Percentiles rank a stretch among this genome's conserved stretches.
Evolutionary conservation across 2,329 filamentous ascomycete species (phyloP).

Genomic region (Elsinoe batatas): DNA sequence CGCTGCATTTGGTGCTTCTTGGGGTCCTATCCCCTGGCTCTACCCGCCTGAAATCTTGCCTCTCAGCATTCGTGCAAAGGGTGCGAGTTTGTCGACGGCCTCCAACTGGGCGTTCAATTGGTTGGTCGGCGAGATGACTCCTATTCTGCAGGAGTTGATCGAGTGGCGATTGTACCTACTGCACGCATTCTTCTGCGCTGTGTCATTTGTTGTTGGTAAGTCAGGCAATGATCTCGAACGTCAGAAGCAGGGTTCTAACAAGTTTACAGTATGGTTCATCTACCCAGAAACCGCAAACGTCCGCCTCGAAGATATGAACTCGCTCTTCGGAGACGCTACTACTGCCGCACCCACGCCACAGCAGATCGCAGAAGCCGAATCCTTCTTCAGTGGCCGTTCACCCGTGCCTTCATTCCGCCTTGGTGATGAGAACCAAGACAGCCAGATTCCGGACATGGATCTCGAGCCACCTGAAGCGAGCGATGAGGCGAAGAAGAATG

Average conservation of each 20-base stretch:
- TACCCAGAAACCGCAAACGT: conserved; percentile 96
- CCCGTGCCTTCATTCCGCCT: conserved; percentile 69
- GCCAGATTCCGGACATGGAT: conserved; percentile 67
- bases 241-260: conserved; percentile 10
- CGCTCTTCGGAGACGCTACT: conserved; percentile 85
- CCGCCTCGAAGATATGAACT: conserved; percentile 92
- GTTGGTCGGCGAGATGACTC: conserved; percentile 34
- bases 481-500: conserved; percentile 39
- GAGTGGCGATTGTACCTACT: conserved; percentile 89
- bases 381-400: conserved; percentile 68
- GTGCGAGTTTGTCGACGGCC: conserved; percentile 79
- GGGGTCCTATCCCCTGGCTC: conserved; percentile 93
- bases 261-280: conserved; percentile 73
- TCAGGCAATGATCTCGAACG: conserved; percentile 18
- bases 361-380: conserved; percentile 68
- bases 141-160: conserved; percentile 78
- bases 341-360: conserved; percentile 72
- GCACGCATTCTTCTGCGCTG: conserved; percentile 92
- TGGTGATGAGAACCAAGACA: conserved; percentile 25
- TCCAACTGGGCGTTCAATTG: conserved; percentile 32
- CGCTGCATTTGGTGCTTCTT: conserved; percentile 82
- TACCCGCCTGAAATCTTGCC: conserved; percentile 94
- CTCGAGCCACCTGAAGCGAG: conserved; percentile 65
- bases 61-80: conserved; percentile 88
- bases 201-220: conserved; percentile 92